Evolutionary conservation across 768 basidiomycete genomes (phyloP).

Genomic region (Termitomyces bulborhizus): DNA sequence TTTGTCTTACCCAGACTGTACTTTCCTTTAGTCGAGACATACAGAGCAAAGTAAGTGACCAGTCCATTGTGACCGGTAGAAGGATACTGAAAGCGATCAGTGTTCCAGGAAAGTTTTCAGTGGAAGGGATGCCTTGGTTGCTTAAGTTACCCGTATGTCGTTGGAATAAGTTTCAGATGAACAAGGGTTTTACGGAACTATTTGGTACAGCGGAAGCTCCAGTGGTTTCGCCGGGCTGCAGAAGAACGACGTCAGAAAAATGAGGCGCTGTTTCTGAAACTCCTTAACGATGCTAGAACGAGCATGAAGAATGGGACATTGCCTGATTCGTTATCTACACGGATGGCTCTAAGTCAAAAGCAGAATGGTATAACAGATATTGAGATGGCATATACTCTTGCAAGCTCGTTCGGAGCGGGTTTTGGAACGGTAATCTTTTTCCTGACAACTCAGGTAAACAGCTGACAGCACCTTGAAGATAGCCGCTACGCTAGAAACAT

Average conservation of each 20-base stretch:
- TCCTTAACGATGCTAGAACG: conserved; percentile 35
- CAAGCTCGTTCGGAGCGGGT: conserved; percentile 40
- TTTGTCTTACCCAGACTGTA: neutral
- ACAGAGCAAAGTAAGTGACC: neutral
- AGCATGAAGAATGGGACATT: conserved; percentile 33
- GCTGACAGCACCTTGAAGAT: neutral
- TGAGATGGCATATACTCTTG: conserved; percentile 38
- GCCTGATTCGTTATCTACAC: conserved; percentile 33
- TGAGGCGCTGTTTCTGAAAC: conserved; percentile 30
- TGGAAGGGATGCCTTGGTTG: conserved; percentile 43
- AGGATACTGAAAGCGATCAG: conserved; percentile 14
- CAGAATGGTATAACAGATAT: conserved; percentile 34
- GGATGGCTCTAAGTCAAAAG: conserved; percentile 26
- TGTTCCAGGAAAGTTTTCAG: conserved; percentile 42
- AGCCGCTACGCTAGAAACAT: conserved; percentile 1
- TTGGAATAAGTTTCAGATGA: neutral
- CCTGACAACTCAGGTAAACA: neutral
- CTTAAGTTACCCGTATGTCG: conserved; percentile 34
- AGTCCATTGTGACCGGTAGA: neutral
- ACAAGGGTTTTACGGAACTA: no score
- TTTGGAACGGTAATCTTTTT: conserved; percentile 21
- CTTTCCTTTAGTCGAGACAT: neutral
- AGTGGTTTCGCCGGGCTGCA: conserved; percentile 38
- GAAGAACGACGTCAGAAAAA: conserved; percentile 32
- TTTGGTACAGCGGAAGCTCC: conserved; percentile 25